Evolutionary conservation across 805 yeast species (phyloP), one percentile per base, ranked within the genome.

Genomic region (Barnettozyma vustinii): DNA sequence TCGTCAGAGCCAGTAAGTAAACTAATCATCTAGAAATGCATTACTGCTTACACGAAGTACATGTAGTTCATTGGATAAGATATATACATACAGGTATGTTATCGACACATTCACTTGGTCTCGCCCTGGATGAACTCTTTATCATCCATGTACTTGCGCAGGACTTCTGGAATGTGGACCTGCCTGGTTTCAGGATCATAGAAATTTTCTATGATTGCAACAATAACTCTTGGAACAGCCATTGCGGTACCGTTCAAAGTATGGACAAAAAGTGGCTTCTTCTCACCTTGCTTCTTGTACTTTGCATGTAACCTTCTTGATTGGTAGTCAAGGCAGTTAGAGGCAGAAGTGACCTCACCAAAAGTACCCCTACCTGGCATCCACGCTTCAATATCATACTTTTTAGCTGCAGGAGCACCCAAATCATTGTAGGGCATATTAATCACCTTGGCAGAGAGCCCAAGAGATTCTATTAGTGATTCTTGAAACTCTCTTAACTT

Each of bases 361-460:
- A 96, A 92, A 2, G 70, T 64, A 1, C 88, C 91, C 58, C 97
- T 78, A 2, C 98, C 97, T 0, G 98, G 98, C 98, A 94, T 92
- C 90, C 96, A 88, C 0, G 91, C 96, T 67, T 94, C 99, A 49
- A 91, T 87, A 58, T 94, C 99, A 62, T 82, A 88, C 64, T 94
- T 94, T 60, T 86, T 83, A 66, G 75, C 80, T 0, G 98, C 98
- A 1, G 99, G 96, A 0, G 96, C 84, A 0, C 99, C 99, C 46
- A 94, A 69, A 63, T 94, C 99, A 53, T 85, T 80, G 23, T 84
- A 81, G 0, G 97, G 97, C 90, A 94, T 89, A 52, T 86, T 80
- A 25, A 94, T 70, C 21, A 92, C 86, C 53, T 89, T 80, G 2
- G 96, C 95, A 19, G 80, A 74, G 4, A 94, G 69, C 0, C 96